Base-by-base conservation (phyloP, 441 rosid species). In the Cnidoscolus chayamansa region DNA sequence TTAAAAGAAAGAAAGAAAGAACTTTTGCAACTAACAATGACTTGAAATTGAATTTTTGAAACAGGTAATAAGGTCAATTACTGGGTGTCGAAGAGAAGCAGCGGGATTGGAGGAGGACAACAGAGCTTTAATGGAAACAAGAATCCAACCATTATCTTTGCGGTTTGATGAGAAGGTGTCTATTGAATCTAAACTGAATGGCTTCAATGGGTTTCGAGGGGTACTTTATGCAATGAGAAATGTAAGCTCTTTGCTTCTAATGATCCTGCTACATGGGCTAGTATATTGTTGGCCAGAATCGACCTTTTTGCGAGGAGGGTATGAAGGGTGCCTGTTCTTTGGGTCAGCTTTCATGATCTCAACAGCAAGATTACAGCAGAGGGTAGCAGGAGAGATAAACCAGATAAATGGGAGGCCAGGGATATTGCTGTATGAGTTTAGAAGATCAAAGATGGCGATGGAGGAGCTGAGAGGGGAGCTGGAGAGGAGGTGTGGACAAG, bases 21-120 rank as follows among this genome's bases (percentile, higher is more conserved):
- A 19, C 15, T 16, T 16, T 7, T 17, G 32, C 30, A 43, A 43
- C 31, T 45, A 10, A 63, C 66, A 55, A 17, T 17, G 31, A 17
- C 10, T 55, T 17, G 59, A 19, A 61, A 57, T 57, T 61, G 43
- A 35, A n/a, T 60, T 50, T 3, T 11, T 25, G 63, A 61, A 81
- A 71, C 84, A 94, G 99, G 88, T 89, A 66, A 80, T 86, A 45
- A 78, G 96, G 60, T 90, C 91, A 30, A 88, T 95, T 45, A 79
- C 90, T 8, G 90, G 78, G 25, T 90, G 99, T 75, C 79, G 89
- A 35, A 90, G 98, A 62, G 97, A 91, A 70, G 89, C 87, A 3
- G 77, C 83, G 16, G 97, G 93, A 69, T 56, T 90, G 67, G 97
- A 91, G 74, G 96, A 90, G 72, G 93, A 88, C 45, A 95, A 91